A percentile compares a stretch with the other conserved stretches of the same genome.
phyloP scores from a whole-genome alignment of 2,329 filamentous ascomycete genomes.

The Hirsutella thompsonii region DNA sequence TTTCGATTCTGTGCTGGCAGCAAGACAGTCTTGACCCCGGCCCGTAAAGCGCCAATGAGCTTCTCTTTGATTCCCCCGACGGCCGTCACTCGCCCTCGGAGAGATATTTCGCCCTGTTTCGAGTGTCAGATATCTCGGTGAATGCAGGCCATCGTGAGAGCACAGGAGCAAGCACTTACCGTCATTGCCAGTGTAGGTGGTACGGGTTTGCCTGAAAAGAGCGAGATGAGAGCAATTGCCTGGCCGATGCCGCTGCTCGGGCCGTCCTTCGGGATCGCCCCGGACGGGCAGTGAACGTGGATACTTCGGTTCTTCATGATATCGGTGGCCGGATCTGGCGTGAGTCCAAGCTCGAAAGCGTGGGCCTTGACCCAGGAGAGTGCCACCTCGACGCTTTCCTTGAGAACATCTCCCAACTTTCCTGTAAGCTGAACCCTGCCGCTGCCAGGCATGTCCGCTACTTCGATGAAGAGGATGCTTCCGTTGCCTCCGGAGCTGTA shows the following conservation, averaged over 20 bases:
- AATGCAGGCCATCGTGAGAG: no score
- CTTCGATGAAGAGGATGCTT: conserved; percentile 95
- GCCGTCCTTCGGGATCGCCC: conserved; percentile 90
- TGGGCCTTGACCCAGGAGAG: conserved; percentile 96
- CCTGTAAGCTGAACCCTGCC: conserved; percentile 91
- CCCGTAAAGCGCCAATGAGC: conserved; percentile 82
- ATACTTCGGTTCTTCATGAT: conserved; percentile 93
- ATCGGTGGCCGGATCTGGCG: conserved; percentile 67
- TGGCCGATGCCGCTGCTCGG: conserved; percentile 83
- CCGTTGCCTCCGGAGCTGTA: conserved; percentile 89
- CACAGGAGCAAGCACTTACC: conserved; percentile 22
- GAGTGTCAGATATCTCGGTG: conserved; percentile 6
- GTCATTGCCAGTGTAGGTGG: conserved; percentile 95
- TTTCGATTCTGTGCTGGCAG: conserved; percentile 82
- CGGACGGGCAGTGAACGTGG: conserved; percentile 91
- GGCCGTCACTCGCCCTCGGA: conserved; percentile 81
- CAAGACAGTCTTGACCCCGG: conserved; percentile 88
- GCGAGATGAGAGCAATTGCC: conserved; percentile 80
- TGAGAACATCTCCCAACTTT: conserved; percentile 90
- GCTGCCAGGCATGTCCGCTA: conserved; percentile 89
- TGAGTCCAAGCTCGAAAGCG: conserved; percentile 79
- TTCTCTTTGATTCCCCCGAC: conserved; percentile 99
- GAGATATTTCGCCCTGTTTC: conserved; percentile 52
- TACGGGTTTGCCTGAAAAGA: conserved; percentile 77
- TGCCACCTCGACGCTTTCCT: conserved; percentile 93